These are phyloP conservation scores for Curvularia lunata DNA, from an alignment of 2,329 filamentous ascomycete genomes.

Conservation along the genomic window DNA sequence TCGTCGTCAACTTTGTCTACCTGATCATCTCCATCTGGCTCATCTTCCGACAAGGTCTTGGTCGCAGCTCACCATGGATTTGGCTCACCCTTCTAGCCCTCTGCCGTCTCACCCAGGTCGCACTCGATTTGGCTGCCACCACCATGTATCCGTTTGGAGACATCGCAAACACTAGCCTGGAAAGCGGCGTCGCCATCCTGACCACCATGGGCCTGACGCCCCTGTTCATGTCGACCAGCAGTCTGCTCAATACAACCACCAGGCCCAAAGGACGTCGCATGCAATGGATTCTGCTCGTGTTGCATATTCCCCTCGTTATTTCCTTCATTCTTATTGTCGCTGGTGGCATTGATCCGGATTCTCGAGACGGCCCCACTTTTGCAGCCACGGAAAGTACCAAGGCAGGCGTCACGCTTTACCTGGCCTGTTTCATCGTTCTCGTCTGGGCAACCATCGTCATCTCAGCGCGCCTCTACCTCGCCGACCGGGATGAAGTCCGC, in stretches of 20 bases:
- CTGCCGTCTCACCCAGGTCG: slow-evolving; percentile 45
- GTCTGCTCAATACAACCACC: slow-evolving; percentile 43
- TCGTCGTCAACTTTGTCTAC: slow-evolving; percentile 43
- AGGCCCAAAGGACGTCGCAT: slow-evolving; percentile 46
- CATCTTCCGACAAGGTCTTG: slow-evolving; percentile 40
- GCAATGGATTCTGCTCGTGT: slow-evolving; percentile 46
- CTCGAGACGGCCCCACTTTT: slow-evolving; percentile 39
- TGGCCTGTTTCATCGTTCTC: slow-evolving; percentile 42
- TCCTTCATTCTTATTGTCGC: slow-evolving; percentile 47
- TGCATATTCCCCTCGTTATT: slow-evolving; percentile 42
- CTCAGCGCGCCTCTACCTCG: slow-evolving; percentile 44
- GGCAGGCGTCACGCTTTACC: slow-evolving; percentile 44
- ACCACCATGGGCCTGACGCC: slow-evolving; percentile 46
- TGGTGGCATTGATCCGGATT: slow-evolving; percentile 45
- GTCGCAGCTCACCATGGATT: slow-evolving; percentile 45
- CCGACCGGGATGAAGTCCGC: slow-evolving; percentile 41
- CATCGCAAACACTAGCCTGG: slow-evolving; percentile 36
- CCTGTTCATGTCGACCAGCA: slow-evolving; percentile 45
- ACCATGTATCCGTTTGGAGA: slow-evolving; percentile 30
- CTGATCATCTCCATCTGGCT: slow-evolving; percentile 38
- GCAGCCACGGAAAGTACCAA: slow-evolving; percentile 45
- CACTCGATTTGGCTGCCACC: slow-evolving; percentile 46
- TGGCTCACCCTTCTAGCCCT: slow-evolving; percentile 41
- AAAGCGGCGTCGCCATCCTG: slow-evolving; percentile 46
- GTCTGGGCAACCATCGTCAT: slow-evolving; percentile 47